Evolutionary conservation across 192 early-diverging fungal species (phyloP).

Genomic region (Nowakowskiella sp.): DNA sequence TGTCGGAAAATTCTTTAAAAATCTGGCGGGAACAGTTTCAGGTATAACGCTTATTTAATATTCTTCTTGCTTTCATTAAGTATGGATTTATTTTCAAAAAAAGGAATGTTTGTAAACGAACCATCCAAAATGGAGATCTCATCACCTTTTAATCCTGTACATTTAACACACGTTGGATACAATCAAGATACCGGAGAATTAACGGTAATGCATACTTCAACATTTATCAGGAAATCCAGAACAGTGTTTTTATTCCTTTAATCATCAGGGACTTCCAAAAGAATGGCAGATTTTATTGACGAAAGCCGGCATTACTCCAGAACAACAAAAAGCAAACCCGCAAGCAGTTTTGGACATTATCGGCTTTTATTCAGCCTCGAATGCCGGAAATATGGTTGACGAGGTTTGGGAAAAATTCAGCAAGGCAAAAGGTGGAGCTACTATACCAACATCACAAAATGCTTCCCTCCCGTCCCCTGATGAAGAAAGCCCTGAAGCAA

Average conservation of each 20-base stretch:
- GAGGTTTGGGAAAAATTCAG: conserved; percentile 30
- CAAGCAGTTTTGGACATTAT: conserved; percentile 57
- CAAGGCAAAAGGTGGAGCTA: conserved; percentile 18
- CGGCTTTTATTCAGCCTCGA: conserved; percentile 18
- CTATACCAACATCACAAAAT: conserved; percentile 9
- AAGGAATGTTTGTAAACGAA: conserved; percentile 3
- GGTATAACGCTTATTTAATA: too few species aligned
- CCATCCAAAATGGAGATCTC: conserved; percentile 67
- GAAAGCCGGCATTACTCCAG: conserved; percentile 89
- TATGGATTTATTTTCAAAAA: background rate
- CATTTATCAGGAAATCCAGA: conserved; percentile 3
- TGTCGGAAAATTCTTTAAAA: too few species aligned
- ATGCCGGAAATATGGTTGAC: conserved; percentile 8
- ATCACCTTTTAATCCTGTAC: conserved; percentile 90
- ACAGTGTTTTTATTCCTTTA: conserved; percentile 10
- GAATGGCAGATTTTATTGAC: conserved; percentile 89
- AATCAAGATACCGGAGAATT: conserved; percentile 91
- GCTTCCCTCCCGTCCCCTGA: conserved; percentile 3
- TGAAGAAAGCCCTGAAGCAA: background rate
- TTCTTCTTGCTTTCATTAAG: too few species aligned
- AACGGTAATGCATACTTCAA: conserved; percentile 22
- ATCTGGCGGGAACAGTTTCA: too few species aligned
- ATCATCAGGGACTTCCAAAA: conserved; percentile 74
- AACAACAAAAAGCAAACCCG: conserved; percentile 87
- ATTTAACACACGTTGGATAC: conserved; percentile 96